Base-by-base conservation (phyloP, 1,284 basidiomycete genomes). In the Leccinum pallidistipes region DNA sequence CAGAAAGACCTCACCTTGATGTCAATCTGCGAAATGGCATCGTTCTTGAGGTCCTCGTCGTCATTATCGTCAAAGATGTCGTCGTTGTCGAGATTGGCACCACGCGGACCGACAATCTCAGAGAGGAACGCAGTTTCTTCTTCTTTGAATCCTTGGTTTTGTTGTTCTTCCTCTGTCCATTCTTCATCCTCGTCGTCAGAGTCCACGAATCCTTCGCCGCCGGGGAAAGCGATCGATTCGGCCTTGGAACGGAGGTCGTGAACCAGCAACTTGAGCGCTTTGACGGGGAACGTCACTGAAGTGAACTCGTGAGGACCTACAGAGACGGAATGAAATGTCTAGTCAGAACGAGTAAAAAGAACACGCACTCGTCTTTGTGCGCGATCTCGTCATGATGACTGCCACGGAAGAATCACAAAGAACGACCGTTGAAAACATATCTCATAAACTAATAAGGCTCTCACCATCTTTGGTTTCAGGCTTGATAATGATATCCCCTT, bases 341-440 rank as follows among this genome's bases (percentile, higher is more conserved):
- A 58, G 18, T 61, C 51, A 56, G 47, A 66, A 60, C 38, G 43
- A 63, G 47, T 9, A 11, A 32, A 57, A 55, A 52, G 9, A 2
- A 62, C 64, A 75, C 88, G 75, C 79, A 96, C 94, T 91, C 66
- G 83, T 81, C 79, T 89, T 93, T 50, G 96, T 94, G 68, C 87
- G 84, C 49, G 96, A 97, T 63, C 97, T 88, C 47, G 97, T 98
- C 87, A 97, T 94, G 75, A 98, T 98, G 69, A 93, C 92, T 95
- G 71, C 61, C 61, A 64, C 58, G 50, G 55, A 60, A 59, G 69
- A 64, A 62, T 54, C 59, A 63, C 55, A 65, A 64, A 57, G 57
- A 65, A 56, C 59, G 43, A 61, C 54, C 59, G 61, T 63, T 56
- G 45, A 62, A 65, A 62, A 66, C 57, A 57, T 62, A 57, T 66